These are phyloP conservation scores for Filobasidium wieringae DNA, from an alignment of 768 basidiomycete genomes.

Conservation along the genomic window DNA sequence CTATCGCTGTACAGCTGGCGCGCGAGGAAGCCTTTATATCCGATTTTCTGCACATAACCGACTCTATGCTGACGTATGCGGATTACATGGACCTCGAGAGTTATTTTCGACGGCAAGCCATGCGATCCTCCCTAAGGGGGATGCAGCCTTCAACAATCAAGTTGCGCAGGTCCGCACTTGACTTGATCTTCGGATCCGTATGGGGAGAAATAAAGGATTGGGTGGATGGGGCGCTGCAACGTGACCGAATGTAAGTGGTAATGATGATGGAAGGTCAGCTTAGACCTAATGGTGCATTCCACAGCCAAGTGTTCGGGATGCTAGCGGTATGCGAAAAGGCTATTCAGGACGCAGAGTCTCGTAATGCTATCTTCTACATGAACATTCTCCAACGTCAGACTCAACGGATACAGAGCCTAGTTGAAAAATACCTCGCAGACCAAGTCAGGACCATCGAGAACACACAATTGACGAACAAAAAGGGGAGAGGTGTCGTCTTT, in stretches of 20 bases:
- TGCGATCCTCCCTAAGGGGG: conserved; percentile 47
- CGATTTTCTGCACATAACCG: conserved; percentile 85
- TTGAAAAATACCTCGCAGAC: conserved; percentile 58
- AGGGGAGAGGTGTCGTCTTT: conserved; percentile 78
- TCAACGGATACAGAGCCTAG: conserved; percentile 57
- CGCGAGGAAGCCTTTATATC: conserved; percentile 78
- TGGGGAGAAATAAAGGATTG: conserved; percentile 69
- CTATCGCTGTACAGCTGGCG: conserved; percentile 62
- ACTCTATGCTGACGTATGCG: conserved; percentile 77
- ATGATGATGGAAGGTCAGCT: background rate
- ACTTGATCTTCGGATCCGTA: conserved; percentile 88
- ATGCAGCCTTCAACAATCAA: conserved; percentile 61
- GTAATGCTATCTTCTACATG: conserved; percentile 56
- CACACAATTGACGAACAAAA: conserved; percentile 82
- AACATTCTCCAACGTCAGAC: conserved; percentile 72
- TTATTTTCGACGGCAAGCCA: conserved; percentile 87
- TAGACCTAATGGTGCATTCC: conserved; percentile 3
- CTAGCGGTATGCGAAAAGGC: conserved; percentile 66
- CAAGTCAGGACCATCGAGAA: conserved; percentile 80
- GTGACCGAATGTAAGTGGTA: conserved; percentile 58
- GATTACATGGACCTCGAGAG: conserved; percentile 89
- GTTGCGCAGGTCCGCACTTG: conserved; percentile 77
- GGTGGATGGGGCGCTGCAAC: conserved; percentile 65
- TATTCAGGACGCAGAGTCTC: conserved; percentile 61
- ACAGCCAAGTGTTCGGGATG: conserved; percentile 74